Conservation (phyloP, 192 early-diverging fungal genomes). For the Chytriomyces sp. region DNA sequence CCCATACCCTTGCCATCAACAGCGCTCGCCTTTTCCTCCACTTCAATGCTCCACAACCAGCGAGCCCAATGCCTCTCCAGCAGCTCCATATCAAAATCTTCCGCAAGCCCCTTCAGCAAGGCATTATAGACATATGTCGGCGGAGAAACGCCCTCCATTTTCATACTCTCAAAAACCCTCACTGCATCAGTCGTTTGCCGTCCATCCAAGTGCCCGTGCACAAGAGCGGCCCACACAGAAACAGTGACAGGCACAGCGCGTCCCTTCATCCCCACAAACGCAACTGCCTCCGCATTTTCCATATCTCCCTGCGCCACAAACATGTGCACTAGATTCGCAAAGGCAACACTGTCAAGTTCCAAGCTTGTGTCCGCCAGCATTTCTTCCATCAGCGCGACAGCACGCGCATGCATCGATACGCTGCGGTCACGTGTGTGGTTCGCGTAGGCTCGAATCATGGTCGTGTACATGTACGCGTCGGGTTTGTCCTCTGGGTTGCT, state of each 20-base stretch:
- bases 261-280: constrained; percentile 10
- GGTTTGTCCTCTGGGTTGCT: background rate
- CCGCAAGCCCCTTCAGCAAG: constrained; percentile 29
- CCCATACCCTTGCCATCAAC: background rate
- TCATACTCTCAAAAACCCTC: constrained; percentile 30
- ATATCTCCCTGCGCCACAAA: constrained; percentile 14
- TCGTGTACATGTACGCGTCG: constrained; percentile 34
- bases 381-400: constrained; percentile 18
- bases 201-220: constrained; percentile 27
- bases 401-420: too few relatives aligned
- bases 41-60: constrained; percentile 23
- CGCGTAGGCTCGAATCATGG: constrained; percentile 9
- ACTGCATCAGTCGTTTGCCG: constrained; percentile 27
- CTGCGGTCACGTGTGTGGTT: background rate
- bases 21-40: background rate
- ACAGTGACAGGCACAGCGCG: constrained; percentile 5
- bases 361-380: constrained; percentile 19
- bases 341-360: constrained; percentile 31
- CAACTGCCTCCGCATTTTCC: constrained; percentile 26
- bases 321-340: constrained; percentile 29
- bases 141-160: constrained; percentile 15
- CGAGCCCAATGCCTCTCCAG: constrained; percentile 18
- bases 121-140: constrained; percentile 27
- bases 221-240: constrained; percentile 15
- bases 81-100: constrained; percentile 27